Conservation (phyloP, 2,329 filamentous ascomycete genomes). For the Colletotrichum horii region DNA sequence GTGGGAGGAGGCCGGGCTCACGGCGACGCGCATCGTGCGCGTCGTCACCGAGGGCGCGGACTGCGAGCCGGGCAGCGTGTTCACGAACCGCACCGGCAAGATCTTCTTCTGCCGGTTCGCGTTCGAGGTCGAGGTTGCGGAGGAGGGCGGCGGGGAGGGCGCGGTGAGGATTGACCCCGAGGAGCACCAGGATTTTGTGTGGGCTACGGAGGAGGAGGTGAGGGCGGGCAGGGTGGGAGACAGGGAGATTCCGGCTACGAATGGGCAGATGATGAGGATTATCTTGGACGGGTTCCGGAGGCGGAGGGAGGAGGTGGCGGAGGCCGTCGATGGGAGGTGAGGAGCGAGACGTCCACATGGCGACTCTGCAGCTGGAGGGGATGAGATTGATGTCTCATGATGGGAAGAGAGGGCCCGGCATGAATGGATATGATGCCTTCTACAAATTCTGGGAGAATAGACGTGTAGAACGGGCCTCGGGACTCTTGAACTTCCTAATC, state of each 20-base stretch:
- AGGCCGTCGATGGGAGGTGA: not conserved
- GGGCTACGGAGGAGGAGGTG: conserved; percentile 44
- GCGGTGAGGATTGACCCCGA: conserved; percentile 40
- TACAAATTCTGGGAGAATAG: not conserved
- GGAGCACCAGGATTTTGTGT: conserved; percentile 45
- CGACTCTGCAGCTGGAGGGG: not conserved
- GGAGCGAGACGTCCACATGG: not conserved
- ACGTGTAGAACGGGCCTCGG: not conserved
- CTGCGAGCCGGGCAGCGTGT: conserved; percentile 29
- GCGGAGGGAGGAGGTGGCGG: conserved; percentile 20
- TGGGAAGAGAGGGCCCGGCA: not conserved
- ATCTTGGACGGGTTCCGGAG: conserved; percentile 35
- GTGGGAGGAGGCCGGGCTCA: conserved; percentile 50
- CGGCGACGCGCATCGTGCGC: conserved; percentile 29
- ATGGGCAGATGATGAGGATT: conserved; percentile 27
- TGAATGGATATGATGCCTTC: not conserved
- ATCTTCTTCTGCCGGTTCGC: conserved; percentile 35
- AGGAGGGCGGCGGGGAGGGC: conserved; percentile 25
- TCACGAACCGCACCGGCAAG: conserved; percentile 38
- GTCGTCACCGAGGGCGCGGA: conserved; percentile 31
- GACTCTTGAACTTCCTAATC: not conserved
- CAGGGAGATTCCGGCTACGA: conserved; percentile 32
- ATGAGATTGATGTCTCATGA: not conserved
- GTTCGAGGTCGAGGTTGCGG: conserved; percentile 35
- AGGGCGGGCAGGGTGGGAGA: conserved; percentile 29